These are phyloP conservation scores for Exophiala sp. DNA, from an alignment of 2,329 filamentous ascomycete species.

Conservation along the genomic window DNA sequence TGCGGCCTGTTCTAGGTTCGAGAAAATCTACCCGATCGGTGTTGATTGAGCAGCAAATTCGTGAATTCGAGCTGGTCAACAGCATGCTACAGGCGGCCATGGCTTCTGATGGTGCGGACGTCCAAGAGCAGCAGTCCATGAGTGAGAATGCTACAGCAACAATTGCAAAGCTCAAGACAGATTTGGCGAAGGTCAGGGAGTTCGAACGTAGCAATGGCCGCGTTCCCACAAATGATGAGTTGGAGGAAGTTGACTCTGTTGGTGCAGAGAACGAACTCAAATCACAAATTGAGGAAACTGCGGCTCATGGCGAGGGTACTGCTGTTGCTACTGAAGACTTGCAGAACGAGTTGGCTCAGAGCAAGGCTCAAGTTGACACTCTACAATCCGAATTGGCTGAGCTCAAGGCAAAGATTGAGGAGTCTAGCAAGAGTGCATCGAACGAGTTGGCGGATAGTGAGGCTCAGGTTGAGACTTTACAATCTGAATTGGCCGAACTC, in stretches of 20 bases:
- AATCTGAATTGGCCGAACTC: conserved; percentile 33
- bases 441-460: conserved; percentile 26
- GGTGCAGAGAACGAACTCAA: conserved; percentile 5
- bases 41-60: conserved; percentile 30
- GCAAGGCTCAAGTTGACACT: conserved; percentile 16
- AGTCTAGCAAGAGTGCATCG: conserved; percentile 39
- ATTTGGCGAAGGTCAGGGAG: conserved; percentile 25
- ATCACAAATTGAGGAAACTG: background rate
- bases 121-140: conserved; percentile 27
- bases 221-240: conserved; percentile 19
- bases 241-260: conserved; percentile 20
- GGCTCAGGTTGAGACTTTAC: conserved; percentile 19
- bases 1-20: conserved; percentile 23
- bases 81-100: conserved; percentile 32
- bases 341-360: conserved; percentile 15
- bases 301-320: background rate
- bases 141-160: conserved; percentile 26
- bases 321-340: background rate
- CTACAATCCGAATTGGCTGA: conserved; percentile 32
- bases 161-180: conserved; percentile 29
- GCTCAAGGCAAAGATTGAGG: conserved; percentile 36
- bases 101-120: conserved; percentile 30
- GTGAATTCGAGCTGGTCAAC: conserved; percentile 31
- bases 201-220: conserved; percentile 27
- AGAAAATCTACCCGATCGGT: conserved; percentile 30